Evolutionary conservation across 306 rosid species (phyloP).

Genomic region (Leucaena leucocephala): DNA sequence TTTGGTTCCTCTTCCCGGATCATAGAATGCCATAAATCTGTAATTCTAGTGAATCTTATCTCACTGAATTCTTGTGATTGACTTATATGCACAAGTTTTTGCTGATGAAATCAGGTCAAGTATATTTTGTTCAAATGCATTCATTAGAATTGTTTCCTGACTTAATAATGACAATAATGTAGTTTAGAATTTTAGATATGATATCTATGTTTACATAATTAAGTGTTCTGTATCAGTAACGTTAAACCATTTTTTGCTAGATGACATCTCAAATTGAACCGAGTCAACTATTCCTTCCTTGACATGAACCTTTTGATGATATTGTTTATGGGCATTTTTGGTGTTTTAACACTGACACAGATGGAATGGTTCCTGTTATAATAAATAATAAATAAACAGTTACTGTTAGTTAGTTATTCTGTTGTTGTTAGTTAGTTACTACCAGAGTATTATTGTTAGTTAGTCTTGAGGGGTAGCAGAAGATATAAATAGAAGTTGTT

Average conservation of each 20-base stretch:
- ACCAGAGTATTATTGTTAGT: no score
- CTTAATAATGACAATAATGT: background rate
- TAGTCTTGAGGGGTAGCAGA: no score
- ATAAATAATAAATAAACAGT: no score
- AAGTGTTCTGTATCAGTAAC: background rate
- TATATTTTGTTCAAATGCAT: slow-evolving; percentile 6
- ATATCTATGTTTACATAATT: background rate
- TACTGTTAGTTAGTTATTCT: no score
- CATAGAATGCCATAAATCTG: background rate
- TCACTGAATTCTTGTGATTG: slow-evolving; percentile 1
- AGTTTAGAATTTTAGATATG: background rate
- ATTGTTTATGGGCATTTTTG: background rate
- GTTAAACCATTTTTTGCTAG: background rate
- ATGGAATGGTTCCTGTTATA: background rate
- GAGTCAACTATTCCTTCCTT: background rate
- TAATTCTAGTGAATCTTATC: background rate
- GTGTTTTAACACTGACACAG: background rate
- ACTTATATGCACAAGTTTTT: background rate
- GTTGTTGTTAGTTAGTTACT: no score
- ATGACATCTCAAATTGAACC: background rate
- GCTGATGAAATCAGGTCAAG: slow-evolving; percentile 10
- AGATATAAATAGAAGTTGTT: no score
- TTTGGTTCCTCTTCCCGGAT: background rate
- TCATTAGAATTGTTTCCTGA: background rate
- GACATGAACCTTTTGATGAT: background rate